Base-by-base conservation (phyloP, 306 rosid genomes). In the Quercus variabilis region DNA sequence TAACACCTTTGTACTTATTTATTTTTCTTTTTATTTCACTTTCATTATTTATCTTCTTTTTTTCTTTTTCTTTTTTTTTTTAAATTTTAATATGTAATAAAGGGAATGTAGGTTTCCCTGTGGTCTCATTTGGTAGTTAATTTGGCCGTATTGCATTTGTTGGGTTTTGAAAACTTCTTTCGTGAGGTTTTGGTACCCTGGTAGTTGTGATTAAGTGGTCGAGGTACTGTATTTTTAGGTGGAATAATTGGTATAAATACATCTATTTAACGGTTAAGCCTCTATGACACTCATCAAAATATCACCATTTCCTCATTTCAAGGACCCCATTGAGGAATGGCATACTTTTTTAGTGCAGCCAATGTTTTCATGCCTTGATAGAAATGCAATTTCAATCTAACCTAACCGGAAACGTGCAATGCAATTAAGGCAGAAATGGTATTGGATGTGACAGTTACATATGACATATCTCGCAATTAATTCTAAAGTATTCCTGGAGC, bases 1-100 rank as follows among this genome's bases (percentile, higher is more conserved):
- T 67, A 79, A 76, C 79, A 74, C 60, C 54, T 62, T 62, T 76
- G 59, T 35, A 79, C 82, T 72, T 72, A 30, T 21, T 70, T 49
- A 49, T 49, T 49, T 49, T 67, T 43, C 7, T 75, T 19, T 54
- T 55, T 26, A 5, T 5, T 52, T 19, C 6, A 35, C 18, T 41
- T 20, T 41, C 59, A 25, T 55, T 18, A 12, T 62, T 81, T 71
- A 43, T 25, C 26, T 74, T 68, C 55, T 68, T 71, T 80, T 49
- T 23, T 23, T 23, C 1, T 23, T 23, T 23, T 23, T 23, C 1
- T 23, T 23, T 23, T 23, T 23, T 23, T 23, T 23, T 23, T 23
- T 23, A 23, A 23, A 23, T 23, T 23, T 23, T 23, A 23, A 18
- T 35, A 41, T 78, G 73, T 71, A 49, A 84, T 62, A 74, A 85